Evolutionary conservation across 768 basidiomycete species (phyloP), one percentile per base, ranked within the genome.

Genomic region (Mycena pura): DNA sequence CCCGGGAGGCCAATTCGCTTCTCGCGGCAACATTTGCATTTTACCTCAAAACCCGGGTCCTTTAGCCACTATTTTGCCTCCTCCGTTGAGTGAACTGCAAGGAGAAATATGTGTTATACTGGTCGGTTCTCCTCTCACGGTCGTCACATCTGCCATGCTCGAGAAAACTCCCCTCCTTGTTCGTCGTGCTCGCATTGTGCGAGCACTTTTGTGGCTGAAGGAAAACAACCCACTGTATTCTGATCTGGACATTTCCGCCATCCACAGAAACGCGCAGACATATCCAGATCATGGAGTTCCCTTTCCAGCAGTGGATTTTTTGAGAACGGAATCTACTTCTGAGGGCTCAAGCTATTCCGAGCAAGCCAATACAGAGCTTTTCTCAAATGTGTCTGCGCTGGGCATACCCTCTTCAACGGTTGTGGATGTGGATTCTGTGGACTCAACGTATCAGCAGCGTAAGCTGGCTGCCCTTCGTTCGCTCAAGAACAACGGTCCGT

Each of bases 101-200:
- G 67, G 64, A 29, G 67, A 68, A 40, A 64, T 69, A n/a, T 68
- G 50, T 63, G 57, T 69, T 2, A 63, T 70, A 44, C 56, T 70
- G 13, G 69, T 70, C 34, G 63, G 64, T 8, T 68, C 69, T 13
- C 45, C 67, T 25, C 57, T 57, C 32, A 61, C 57, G 9, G 58
- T 61, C 15, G 50, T 68, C 13, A 66, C 60, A 17, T 27, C 27
- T 22, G 65, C 59, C n/a, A 57, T 59, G 45, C 40, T 68, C 1
- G 19, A 19, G 28, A 66, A 49, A 22, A 45, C 64, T 2, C 69
- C 67, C 1, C 51, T 70, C 5, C 54, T 65, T 10, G 68, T 63
- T 11, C 61, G 61, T 32, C 61, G 61, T 1, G 32, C 52, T 19
- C 29, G 38, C 17, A 45, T 63, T 10, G 17, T n/a, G 3, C 22